These are phyloP conservation scores for Globisporangium irregulare DNA, from an alignment of 352 stramenopile species.

Conservation along the genomic window DNA sequence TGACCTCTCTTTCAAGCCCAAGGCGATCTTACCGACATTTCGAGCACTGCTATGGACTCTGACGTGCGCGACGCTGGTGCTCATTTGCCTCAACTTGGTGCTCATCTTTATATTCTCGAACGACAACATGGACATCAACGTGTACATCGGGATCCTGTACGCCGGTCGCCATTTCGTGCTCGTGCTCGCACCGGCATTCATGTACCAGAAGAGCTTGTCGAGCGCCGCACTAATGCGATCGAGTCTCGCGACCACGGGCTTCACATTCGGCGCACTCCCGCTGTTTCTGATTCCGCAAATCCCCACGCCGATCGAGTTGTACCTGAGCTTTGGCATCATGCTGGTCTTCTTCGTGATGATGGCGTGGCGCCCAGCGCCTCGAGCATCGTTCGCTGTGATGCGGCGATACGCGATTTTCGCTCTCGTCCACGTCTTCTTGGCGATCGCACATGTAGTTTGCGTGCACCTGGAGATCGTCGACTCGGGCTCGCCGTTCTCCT, in stretches of 20 bases:
- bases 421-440: conserved; percentile 41
- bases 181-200: conserved; percentile 52
- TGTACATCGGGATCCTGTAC: conserved; percentile 34
- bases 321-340: conserved; percentile 9
- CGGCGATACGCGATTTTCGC: conserved; percentile 43
- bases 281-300: conserved; percentile 8
- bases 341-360: conserved; percentile 6
- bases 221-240: conserved; percentile 26
- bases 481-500: conserved; percentile 50
- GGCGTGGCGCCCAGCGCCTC: conserved; percentile 27
- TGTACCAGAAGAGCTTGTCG: conserved; percentile 59
- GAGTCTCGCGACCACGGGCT: conserved; percentile 19
- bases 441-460: conserved; percentile 41
- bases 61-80: conserved; percentile 21
- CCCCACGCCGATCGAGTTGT: conserved; percentile 8
- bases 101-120: conserved; percentile 42
- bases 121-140: conserved; percentile 15
- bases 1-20: conserved; percentile 38
- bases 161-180: conserved; percentile 57
- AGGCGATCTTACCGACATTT: conserved; percentile 59
- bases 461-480: conserved; percentile 43
- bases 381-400: conserved; percentile 21
- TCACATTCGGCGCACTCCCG: conserved; percentile 35
- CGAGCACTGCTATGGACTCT: conserved; percentile 58
- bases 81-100: conserved; percentile 37